Percentiles rank a stretch among this genome's conserved stretches.
Evolutionary conservation across 2,329 filamentous ascomycete species (phyloP).

Genomic region (Eutypa lata): DNA sequence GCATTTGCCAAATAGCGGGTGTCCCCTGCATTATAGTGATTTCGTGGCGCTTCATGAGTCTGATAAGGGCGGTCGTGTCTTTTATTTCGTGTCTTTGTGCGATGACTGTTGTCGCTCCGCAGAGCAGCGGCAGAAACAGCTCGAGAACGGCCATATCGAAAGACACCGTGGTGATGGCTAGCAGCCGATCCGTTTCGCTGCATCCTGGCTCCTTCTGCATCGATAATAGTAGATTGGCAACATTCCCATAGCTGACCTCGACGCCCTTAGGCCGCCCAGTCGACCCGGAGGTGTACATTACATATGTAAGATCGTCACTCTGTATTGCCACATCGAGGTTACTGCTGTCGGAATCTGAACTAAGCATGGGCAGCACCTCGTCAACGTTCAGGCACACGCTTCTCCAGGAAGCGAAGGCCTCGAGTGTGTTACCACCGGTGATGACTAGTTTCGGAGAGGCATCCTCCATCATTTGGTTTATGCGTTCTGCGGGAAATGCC

Average conservation of each 20-base stretch:
- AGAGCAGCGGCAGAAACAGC: slow-evolving; percentile 29
- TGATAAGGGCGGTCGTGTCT: slow-evolving; percentile 28
- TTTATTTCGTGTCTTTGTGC: slow-evolving; percentile 24
- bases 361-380: slow-evolving; percentile 7
- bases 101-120: slow-evolving; percentile 30
- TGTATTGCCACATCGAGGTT: slow-evolving; percentile 7
- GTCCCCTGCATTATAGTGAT: slow-evolving; percentile 34
- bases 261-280: slow-evolving; percentile 38
- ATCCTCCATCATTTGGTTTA: slow-evolving; percentile 24
- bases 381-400: slow-evolving; percentile 15
- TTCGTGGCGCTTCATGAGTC: slow-evolving; percentile 28
- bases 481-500: slow-evolving; percentile 23
- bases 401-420: slow-evolving; percentile 10
- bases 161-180: slow-evolving; percentile 27
- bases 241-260: slow-evolving; percentile 21
- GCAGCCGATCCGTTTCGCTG: slow-evolving; percentile 17
- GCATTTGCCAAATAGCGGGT: slow-evolving; percentile 33
- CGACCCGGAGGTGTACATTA: slow-evolving; percentile 30
- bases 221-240: slow-evolving; percentile 19
- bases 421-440: slow-evolving; percentile 2
- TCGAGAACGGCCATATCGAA: slow-evolving; percentile 34
- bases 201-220: slow-evolving; percentile 24
- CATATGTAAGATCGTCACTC: slow-evolving; percentile 24
- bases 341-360: not conserved
- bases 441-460: slow-evolving; percentile 22